Evolutionary conservation across 768 basidiomycete species (phyloP), one percentile per base, ranked within the genome.

Genomic region (Agaricus sinodeliciosus): DNA sequence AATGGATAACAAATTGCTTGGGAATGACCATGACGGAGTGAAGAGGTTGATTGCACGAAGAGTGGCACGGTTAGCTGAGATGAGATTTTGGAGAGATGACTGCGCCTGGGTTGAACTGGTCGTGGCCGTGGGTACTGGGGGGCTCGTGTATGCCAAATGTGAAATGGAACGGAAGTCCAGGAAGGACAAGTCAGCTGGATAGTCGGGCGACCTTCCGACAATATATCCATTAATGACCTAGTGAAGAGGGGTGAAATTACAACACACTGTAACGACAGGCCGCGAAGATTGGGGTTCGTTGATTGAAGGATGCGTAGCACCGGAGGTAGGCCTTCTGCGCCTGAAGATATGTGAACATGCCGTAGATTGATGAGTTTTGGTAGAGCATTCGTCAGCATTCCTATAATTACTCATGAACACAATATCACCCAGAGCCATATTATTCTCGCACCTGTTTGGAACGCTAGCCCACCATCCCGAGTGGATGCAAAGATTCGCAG

Each of bases 361-460:
- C 76, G 72, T 34, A 87, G 69, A 57, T 80, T 84, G 46, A 66
- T 65, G 26, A 87, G 62, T 59, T 81, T 83, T 8, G 84, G 82
- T 9, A 88, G 69, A 3, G 82, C 81, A 42, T 86, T 87, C 16
- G 79, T 75, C 49, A 87, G 67, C 79, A 87, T 86, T 25, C 83
- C 84, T 84, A 19, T 15, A 35, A 16, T 43, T 34, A 19, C 9
- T 28, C 43, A 34, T 55, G 16, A 57, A 19, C 13, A 9, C 12
- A 15, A 39, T 7, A 31, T 7, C 0, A 13, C 1, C 27, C 1
- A 11, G 9, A 46, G 11, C 45, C 16, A 49, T 34, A 12, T 39
- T 12, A 16, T 42, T 11, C 22, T 53, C 67, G 13, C 58, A 85
- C 84, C 81, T 19, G 78, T 80, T 65, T 85, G 83, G 63, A 87